Base-by-base conservation (phyloP, 2,329 filamentous ascomycete genomes). In the Ceratocystis variospora region DNA sequence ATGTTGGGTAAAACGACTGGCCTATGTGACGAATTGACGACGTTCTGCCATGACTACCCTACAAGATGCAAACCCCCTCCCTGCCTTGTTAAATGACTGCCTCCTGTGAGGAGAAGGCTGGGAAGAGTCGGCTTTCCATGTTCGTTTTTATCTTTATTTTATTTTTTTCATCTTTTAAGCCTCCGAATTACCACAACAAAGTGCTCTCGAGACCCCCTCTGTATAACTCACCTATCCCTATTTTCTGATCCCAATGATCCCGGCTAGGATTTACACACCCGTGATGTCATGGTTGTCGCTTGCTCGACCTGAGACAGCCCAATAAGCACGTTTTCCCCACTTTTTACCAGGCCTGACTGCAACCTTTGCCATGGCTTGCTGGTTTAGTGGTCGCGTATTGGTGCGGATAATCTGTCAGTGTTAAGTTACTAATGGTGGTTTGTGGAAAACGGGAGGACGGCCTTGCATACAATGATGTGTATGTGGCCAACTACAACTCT, bases 201-300 rank as follows among this genome's bases (percentile, higher is more conserved):
- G 3, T 22, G n/a, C 48, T 22, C 48, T 50, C 33, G 6, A 8
- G 33, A 33, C 8, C 33, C 31, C 31, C 31, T 33, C 5, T 33
- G 31, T 33, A 33, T 6, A 8, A 50, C n/a, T 12, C 19, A 50
- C 12, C 25, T 50, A 10, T 57, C 5, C 53, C 28, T 33, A 33
- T 57, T 17, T 25, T 17, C 19, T 25, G 12, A 22, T 57, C 53
- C 53, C 53, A 25, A 57, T 25, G 2, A 57, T 57, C 53, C 53
- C 53, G 53, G 25, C 25, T 8, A 8, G 31, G 25, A 57, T 31
- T 31, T 15, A 31, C 53, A 57, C 33, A 31, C 53, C 53, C 53
- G 53, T 59, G 53, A 59, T 59, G 53, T 59, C 53, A 59, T 59
- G 28, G 53, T 59, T 33, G 25, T 59, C 53, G 53, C 53, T 59